These are phyloP conservation scores for Claviceps digitariae DNA, from an alignment of 2,329 filamentous ascomycete species.

Conservation along the genomic window DNA sequence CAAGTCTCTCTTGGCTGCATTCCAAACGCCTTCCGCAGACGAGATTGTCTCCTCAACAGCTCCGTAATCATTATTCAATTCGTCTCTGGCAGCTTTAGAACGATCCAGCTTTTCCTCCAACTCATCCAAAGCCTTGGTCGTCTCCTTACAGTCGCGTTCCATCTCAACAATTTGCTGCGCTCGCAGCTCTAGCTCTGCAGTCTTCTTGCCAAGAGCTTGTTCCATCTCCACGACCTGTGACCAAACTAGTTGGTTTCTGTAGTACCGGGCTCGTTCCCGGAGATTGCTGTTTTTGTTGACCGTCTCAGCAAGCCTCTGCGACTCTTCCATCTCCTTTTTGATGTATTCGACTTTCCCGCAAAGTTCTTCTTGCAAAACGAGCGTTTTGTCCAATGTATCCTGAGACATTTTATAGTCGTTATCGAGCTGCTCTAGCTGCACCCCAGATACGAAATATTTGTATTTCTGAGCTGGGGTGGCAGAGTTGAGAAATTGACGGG, in stretches of 20 bases:
- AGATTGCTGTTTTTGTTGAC: constrained; percentile 55
- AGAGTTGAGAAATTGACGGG: constrained; percentile 79
- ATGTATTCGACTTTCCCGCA: constrained; percentile 19
- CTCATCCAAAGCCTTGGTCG: constrained; percentile 35
- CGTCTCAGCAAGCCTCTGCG: constrained; percentile 49
- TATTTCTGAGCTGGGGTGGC: constrained; percentile 80
- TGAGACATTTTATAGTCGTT: constrained; percentile 79
- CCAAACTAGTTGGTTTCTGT: constrained; percentile 67
- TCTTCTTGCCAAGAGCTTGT: constrained; percentile 26
- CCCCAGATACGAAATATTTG: constrained; percentile 89
- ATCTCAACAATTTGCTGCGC: constrained; percentile 14
- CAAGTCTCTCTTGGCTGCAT: constrained; percentile 39
- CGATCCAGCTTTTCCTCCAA: constrained; percentile 31
- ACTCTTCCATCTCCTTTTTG: constrained; percentile 37
- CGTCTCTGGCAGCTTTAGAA: constrained; percentile 25
- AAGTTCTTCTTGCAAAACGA: constrained; percentile 23
- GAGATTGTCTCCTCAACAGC: constrained; percentile 28
- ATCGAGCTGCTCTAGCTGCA: constrained; percentile 83
- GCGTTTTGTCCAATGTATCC: constrained; percentile 58
- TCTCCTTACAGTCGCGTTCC: constrained; percentile 20
- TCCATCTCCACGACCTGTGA: constrained; percentile 72
- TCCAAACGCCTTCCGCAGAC: constrained; percentile 36
- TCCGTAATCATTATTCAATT: constrained; percentile 31
- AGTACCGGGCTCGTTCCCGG: constrained; percentile 42
- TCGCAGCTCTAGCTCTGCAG: constrained; percentile 14